These are phyloP conservation scores for Ascochyta pisi DNA, from an alignment of 2,329 filamentous ascomycete species.

Conservation along the genomic window DNA sequence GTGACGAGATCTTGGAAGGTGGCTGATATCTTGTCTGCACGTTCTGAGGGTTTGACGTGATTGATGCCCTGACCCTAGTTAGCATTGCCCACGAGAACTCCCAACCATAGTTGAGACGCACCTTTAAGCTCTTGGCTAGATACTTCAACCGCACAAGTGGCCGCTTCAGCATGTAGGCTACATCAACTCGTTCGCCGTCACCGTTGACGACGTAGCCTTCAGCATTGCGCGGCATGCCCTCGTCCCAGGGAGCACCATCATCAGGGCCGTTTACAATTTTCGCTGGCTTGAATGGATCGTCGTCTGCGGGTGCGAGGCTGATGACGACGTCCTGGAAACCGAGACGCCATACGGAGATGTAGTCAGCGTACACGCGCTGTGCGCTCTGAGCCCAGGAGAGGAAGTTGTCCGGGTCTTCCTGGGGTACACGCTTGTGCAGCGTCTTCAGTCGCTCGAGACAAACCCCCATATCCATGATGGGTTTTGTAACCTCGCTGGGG, in stretches of 20 bases:
- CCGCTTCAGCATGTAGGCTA: constrained; percentile 89
- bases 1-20: constrained; percentile 76
- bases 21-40: constrained; percentile 65
- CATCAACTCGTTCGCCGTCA: constrained; percentile 89
- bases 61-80: constrained; percentile 61
- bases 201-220: constrained; percentile 70
- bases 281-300: constrained; percentile 61
- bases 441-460: constrained; percentile 83
- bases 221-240: constrained; percentile 63
- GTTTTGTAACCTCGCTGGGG: constrained; percentile 71
- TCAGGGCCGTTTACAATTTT: constrained; percentile 53
- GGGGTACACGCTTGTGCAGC: constrained; percentile 80
- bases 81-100: constrained; percentile 26
- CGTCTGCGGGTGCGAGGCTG: constrained; percentile 80
- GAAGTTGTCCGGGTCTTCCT: constrained; percentile 73
- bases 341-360: constrained; percentile 86
- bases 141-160: constrained; percentile 89
- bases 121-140: constrained; percentile 82
- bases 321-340: constrained; percentile 95
- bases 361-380: constrained; percentile 81
- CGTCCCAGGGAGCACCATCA: constrained; percentile 59
- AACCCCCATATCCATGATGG: constrained; percentile 93
- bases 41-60: constrained; percentile 60
- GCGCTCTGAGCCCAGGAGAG: constrained; percentile 82
- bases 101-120: constrained; percentile 38